Base-by-base conservation (phyloP, 768 basidiomycete species). In the Calocybe indica region DNA sequence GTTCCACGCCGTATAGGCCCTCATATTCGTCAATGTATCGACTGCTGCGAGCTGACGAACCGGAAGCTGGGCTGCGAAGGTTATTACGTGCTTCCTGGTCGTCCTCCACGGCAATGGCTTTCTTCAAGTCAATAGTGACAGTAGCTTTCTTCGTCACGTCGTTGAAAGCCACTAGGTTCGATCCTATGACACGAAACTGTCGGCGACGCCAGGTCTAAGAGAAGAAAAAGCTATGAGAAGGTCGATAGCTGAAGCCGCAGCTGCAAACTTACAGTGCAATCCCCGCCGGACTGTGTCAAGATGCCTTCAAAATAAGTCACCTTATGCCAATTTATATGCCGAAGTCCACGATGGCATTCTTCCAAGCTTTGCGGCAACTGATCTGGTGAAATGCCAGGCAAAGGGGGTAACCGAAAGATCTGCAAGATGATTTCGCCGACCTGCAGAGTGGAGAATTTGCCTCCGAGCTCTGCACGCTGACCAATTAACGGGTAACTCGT, bases 311-410 rank as follows among this genome's bases (percentile, higher is more conserved):
- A 91, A 66, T 95, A 94, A 14, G 92, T 90, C 54, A 86, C 79
- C 69, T 94, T 93, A 59, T 95, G 92, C 93, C 92, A 96, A 34
- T 86, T 85, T 47, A 92, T 83, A 57, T 94, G 87, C 50, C 90
- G 73, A 53, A 98, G 70, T 1, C 95, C 94, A 10, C 89, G 80
- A 56, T 85, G 77, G 57, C 91, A 94, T 58, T 97, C 95, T 46
- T 97, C 94, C 56, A 97, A 70, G 58, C 90, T 92, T 63, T 93
- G 87, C 10, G 95, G 94, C 13, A 97, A 71, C 51, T 90, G 78
- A 38, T 84, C 81, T 13, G 80, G 75, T 33, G 80, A 67, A 14
- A 96, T 70, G 12, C 92, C 91, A n/a, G 90, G 87, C 40, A 97
- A 64, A 2, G 93, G 81, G 0, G 94, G 94, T 8, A 98, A 69